Percentiles rank a stretch among this genome's conserved stretches.
These are phyloP conservation scores for Cudoniella acicularis DNA, from an alignment of 495 filamentous ascomycete species.

Conservation along the genomic window DNA sequence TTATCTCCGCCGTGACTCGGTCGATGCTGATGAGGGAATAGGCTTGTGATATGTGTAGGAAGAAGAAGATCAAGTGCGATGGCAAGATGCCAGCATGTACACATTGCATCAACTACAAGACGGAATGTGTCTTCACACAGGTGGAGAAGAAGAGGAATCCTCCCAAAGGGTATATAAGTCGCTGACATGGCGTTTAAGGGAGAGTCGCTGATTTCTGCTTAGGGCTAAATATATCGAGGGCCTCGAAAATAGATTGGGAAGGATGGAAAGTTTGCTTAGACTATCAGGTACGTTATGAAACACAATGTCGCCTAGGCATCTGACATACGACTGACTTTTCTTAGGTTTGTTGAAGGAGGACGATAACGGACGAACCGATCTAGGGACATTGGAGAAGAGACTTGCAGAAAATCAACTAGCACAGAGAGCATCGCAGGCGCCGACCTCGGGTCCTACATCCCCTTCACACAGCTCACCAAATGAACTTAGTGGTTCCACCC, in stretches of 20 bases:
- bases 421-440: conserved; percentile 17
- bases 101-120: conserved; percentile 98
- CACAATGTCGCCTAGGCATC: conserved; percentile 3
- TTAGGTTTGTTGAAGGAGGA: conserved; percentile 74
- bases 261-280: conserved; percentile 88
- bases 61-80: conserved; percentile 99
- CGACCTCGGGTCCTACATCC: conserved; percentile 22
- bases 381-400: conserved; percentile 80
- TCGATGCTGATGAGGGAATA: conserved; percentile 35
- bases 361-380: conserved; percentile 81
- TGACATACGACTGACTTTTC: background rate
- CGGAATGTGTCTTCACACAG: conserved; percentile 94
- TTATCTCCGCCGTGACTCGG: background rate
- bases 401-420: conserved; percentile 37
- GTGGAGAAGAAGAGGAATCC: conserved; percentile 98
- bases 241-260: conserved; percentile 85
- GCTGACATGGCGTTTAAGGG: conserved; percentile 2
- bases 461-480: conserved; percentile 19
- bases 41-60: conserved; percentile 99
- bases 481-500: conserved; percentile 17
- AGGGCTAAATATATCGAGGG: conserved; percentile 96
- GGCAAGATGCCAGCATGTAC: conserved; percentile 93
- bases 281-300: conserved; percentile 60
- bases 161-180: conserved; percentile 76
- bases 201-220: conserved; percentile 35